Evolutionary conservation across 169 alveolate species (phyloP).

Genomic region (Eimeria brunetti): DNA sequence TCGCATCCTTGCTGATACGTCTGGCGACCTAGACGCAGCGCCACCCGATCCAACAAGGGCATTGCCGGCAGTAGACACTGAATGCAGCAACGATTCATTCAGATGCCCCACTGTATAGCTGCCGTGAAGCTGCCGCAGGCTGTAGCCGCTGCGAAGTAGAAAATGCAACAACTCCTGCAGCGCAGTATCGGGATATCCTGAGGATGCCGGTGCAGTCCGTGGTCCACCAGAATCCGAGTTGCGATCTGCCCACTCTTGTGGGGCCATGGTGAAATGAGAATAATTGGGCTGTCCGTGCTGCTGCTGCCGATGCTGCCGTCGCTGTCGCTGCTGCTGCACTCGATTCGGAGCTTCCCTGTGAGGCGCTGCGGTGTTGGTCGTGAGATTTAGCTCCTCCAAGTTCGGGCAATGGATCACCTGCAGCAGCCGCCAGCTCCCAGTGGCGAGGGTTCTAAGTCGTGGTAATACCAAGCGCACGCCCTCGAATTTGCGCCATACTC

Average conservation of each 20-base stretch:
- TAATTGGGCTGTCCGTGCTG: conserved; percentile 8
- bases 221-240: conserved; percentile 29
- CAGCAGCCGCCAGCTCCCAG: conserved; percentile 73
- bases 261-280: conserved; percentile 31
- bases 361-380: conserved; percentile 36
- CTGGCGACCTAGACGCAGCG: conserved; percentile 19
- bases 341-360: neutral
- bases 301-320: conserved; percentile 33
- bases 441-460: conserved; percentile 26
- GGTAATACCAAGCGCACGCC: conserved; percentile 32
- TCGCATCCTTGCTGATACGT: neutral
- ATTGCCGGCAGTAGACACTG: conserved; percentile 37
- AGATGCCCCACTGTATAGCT: conserved; percentile 39
- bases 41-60: neutral
- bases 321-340: conserved; percentile 43
- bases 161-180: conserved; percentile 55
- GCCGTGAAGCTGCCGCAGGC: conserved; percentile 42
- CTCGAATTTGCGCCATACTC: conserved; percentile 33
- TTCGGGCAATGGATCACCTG: conserved; percentile 50
- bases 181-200: conserved; percentile 36
- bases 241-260: conserved; percentile 43
- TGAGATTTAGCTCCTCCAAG: conserved; percentile 63
- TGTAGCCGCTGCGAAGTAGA: conserved; percentile 55
- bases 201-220: neutral
- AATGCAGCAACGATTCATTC: conserved; percentile 49